Evolutionary conservation across 192 early-diverging fungal genomes (phyloP), one percentile per base, ranked within the genome.

Genomic region (Obelidium mucronatum): DNA sequence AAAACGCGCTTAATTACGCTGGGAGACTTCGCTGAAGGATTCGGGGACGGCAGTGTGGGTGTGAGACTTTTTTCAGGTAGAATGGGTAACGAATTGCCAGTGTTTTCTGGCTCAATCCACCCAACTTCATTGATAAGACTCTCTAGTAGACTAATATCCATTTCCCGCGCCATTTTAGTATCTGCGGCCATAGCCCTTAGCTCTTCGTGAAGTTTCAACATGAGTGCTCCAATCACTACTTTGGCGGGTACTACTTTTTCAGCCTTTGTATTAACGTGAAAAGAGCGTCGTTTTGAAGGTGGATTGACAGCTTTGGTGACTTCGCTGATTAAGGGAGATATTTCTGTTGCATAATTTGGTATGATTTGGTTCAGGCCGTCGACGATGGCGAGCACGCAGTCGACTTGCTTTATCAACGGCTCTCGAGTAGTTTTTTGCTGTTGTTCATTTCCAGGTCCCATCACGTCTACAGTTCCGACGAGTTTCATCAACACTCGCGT

Each of bases 391-490:
- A 35, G 19, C 35, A 37, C 35, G 15, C 19, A 34, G 19, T 39
- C 63, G 37, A 65, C 34, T 65, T 65, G 63, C 35, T 37, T 30
- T 11, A 34, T 33, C 34, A 65, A 40, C 15, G 63, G 63, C 63
- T 65, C 63, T 26, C 8, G 31, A 5, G 3, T 40, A 5, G 26
- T 6, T 37, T 39, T 65, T 37, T 48, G 8, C 19, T 48, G 44
- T 19, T 48, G 44, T 19, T 6, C 11, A 19, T 48, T 48, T 48
- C 44, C 44, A 6, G 19, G 8, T 48, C 19, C 44, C 44, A 48
- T 48, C 19, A 15, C 44, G 8, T 48, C 44, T 6, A 35, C 35
- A 19, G 31, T 26, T 2, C 8, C 63, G 2, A 26, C 34, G 26
- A 65, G 24, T 39, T 65, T 24, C 24, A 65, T 8, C n/a, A 65